Percentiles rank a stretch among this genome's conserved stretches.
Conservation (phyloP, 2,329 filamentous ascomycete species). For the Coniochaeta prunicola region DNA sequence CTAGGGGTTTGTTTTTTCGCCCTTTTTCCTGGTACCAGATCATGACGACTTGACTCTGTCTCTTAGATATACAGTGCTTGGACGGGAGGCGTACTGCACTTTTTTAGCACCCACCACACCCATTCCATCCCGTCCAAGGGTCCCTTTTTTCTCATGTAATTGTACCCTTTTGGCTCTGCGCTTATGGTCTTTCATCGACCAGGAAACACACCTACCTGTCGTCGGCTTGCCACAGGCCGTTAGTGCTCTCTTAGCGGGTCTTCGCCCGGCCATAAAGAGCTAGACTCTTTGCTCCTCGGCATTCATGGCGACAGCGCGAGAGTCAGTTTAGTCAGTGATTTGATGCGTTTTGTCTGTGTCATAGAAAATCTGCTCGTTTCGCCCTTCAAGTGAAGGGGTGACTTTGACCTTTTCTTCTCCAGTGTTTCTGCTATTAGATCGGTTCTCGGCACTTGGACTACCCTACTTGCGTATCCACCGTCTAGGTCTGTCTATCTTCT, state of each 20-base stretch:
- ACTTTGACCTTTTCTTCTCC: background rate
- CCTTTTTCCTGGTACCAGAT: background rate
- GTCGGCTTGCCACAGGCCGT: background rate
- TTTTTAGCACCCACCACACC: background rate
- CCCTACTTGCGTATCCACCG: background rate
- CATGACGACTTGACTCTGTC: background rate
- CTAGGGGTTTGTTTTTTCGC: background rate
- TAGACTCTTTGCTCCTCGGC: background rate
- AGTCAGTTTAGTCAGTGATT: background rate
- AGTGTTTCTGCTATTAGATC: background rate
- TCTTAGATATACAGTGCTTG: too few relatives aligned
- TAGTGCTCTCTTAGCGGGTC: background rate
- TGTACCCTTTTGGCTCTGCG: background rate
- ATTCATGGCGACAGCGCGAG: background rate
- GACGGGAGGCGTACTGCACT: background rate
- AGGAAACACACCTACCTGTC: background rate
- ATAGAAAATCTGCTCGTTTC: background rate
- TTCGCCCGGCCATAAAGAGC: background rate
- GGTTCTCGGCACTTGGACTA: background rate
- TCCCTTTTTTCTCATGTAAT: background rate
- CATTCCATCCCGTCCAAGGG: background rate
- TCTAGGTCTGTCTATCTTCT: background rate
- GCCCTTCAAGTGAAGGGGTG: background rate
- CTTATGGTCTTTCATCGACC: background rate
- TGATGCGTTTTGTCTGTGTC: background rate